phyloP scores from a whole-genome alignment of 2,329 filamentous ascomycete genomes.

The Fusarium setosum region DNA sequence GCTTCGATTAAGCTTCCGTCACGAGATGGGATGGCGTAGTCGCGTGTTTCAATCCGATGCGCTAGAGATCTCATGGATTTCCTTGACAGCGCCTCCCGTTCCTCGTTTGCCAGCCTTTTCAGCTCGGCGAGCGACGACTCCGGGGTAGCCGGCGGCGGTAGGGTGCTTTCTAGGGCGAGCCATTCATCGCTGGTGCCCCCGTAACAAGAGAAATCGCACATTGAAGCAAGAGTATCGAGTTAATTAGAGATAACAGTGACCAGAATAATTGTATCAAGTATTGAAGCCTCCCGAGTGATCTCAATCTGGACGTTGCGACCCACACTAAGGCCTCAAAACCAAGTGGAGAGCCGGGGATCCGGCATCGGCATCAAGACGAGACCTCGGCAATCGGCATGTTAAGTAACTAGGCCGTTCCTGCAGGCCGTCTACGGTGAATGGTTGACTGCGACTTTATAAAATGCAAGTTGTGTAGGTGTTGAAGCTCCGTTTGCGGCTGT shows the following conservation, averaged over 20 bases:
- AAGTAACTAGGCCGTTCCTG: not conserved
- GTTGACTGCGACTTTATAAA: not conserved
- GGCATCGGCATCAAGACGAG: not conserved
- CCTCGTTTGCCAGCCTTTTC: conserved; percentile 21
- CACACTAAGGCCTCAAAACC: not conserved
- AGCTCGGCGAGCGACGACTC: conserved; percentile 23
- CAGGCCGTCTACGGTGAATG: not conserved
- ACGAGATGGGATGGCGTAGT: conserved; percentile 42
- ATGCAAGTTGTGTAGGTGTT: not conserved
- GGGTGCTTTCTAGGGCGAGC: conserved; percentile 49
- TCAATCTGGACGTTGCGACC: not conserved
- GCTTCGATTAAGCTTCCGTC: conserved; percentile 32
- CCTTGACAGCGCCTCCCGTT: conserved; percentile 17
- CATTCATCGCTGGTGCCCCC: conserved; percentile 56
- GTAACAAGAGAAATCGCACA: conserved; percentile 51
- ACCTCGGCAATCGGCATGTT: not conserved
- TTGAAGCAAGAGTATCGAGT: not conserved
- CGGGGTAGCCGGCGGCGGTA: conserved; percentile 10
- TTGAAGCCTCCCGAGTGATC: not conserved
- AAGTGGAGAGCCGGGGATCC: not conserved
- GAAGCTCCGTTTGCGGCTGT: not conserved
- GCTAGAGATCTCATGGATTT: conserved; percentile 16
- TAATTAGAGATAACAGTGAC: not conserved
- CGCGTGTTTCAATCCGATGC: conserved; percentile 46
- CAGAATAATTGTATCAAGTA: not conserved